A percentile compares a stretch with the other conserved stretches of the same genome.
Evolutionary conservation across 164 flowering plant species (phyloP).

Genomic region (Magnolia changhungtana): DNA sequence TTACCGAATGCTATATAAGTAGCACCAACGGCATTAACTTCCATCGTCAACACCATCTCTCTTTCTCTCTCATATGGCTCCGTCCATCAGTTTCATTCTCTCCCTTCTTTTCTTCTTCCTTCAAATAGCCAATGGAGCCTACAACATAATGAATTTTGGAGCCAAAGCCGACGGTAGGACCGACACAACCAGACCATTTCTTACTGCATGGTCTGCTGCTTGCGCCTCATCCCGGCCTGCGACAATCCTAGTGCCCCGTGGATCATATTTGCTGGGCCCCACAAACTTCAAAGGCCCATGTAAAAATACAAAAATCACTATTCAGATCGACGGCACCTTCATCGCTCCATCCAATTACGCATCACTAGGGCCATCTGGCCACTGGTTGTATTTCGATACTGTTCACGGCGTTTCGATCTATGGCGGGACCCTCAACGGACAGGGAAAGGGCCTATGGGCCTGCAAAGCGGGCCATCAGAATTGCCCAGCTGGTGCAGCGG

Average conservation of each 20-base stretch:
- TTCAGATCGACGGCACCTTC: slow-evolving; percentile 23
- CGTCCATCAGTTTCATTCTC: background rate
- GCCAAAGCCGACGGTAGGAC: slow-evolving; percentile 23
- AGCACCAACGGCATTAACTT: background rate
- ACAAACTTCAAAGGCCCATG: slow-evolving; percentile 27
- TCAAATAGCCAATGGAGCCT: slow-evolving; percentile 13
- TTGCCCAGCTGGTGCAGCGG: slow-evolving; percentile 28
- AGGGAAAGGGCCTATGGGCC: slow-evolving; percentile 22
- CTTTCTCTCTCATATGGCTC: slow-evolving; percentile 9
- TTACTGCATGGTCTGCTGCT: slow-evolving; percentile 25
- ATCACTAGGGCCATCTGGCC: background rate
- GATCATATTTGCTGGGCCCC: slow-evolving; percentile 21
- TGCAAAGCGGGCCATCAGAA: slow-evolving; percentile 10
- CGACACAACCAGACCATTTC: slow-evolving; percentile 20
- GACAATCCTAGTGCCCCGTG: slow-evolving; percentile 23
- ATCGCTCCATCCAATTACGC: slow-evolving; percentile 20
- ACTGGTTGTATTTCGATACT: slow-evolving; percentile 21
- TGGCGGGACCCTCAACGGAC: slow-evolving; percentile 25
- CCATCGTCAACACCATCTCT: slow-evolving; percentile 3
- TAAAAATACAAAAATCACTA: slow-evolving; percentile 4
- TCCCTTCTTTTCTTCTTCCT: background rate
- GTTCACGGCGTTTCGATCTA: slow-evolving; percentile 19
- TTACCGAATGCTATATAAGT: background rate
- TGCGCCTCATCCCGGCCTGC: slow-evolving; percentile 21
- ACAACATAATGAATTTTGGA: slow-evolving; percentile 20